These are phyloP conservation scores for Phytophthora vignae DNA, from an alignment of 352 stramenopile genomes.

Conservation along the genomic window DNA sequence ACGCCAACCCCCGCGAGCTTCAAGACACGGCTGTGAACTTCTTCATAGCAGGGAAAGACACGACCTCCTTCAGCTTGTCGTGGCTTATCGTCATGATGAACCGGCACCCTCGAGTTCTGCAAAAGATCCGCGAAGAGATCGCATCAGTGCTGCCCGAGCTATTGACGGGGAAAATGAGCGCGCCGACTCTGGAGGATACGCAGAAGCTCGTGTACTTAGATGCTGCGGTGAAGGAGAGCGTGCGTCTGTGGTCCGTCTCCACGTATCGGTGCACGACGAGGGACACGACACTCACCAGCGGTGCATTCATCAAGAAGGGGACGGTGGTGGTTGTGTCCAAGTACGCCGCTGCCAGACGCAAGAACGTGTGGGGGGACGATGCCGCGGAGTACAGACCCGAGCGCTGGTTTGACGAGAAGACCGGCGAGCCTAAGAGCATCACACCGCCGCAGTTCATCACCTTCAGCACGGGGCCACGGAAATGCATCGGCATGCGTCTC, in stretches of 20 bases:
- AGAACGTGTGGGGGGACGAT: slow-evolving; percentile 53
- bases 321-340: slow-evolving; percentile 46
- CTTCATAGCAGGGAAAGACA: slow-evolving; percentile 61
- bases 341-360: slow-evolving; percentile 53
- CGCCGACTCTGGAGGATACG: slow-evolving; percentile 48
- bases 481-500: slow-evolving; percentile 54
- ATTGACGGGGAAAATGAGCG: slow-evolving; percentile 22
- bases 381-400: slow-evolving; percentile 39
- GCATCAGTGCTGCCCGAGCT: slow-evolving; percentile 23
- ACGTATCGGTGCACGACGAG: slow-evolving; percentile 25
- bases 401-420: slow-evolving; percentile 52
- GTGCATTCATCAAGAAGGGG: slow-evolving; percentile 53
- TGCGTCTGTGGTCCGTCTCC: slow-evolving; percentile 52
- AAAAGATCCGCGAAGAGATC: slow-evolving; percentile 47
- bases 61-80: slow-evolving; percentile 54
- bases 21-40: slow-evolving; percentile 69
- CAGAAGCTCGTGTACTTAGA: slow-evolving; percentile 64
- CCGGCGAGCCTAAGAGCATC: slow-evolving; percentile 34
- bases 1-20: slow-evolving; percentile 37
- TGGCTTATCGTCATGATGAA: slow-evolving; percentile 66
- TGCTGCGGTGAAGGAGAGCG: slow-evolving; percentile 58
- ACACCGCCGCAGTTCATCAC: slow-evolving; percentile 54
- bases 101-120: slow-evolving; percentile 44
- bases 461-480: slow-evolving; percentile 57
- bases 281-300: slow-evolving; percentile 53